Evolutionary conservation across 1,284 basidiomycete species (phyloP).

Genomic region (Taiwanofungus camphoratus): DNA sequence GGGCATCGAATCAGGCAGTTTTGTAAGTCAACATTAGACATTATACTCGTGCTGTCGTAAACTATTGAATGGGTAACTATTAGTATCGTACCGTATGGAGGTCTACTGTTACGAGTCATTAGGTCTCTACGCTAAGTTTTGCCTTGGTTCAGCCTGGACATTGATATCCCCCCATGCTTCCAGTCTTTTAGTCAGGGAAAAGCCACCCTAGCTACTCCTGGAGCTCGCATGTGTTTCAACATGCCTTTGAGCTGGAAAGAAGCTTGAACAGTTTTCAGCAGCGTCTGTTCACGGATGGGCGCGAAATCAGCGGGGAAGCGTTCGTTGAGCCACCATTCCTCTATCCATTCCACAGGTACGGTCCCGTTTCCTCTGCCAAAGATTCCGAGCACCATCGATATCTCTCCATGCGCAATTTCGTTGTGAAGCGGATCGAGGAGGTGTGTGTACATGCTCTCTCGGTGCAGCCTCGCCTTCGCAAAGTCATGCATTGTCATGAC

Average conservation of each 20-base stretch:
- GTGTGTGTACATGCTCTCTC: conserved; percentile 16
- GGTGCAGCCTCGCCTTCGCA: conserved; percentile 20
- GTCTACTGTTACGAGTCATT: too few species aligned
- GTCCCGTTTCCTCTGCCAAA: conserved; percentile 13
- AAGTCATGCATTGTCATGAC: conserved; percentile 24
- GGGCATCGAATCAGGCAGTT: too few species aligned
- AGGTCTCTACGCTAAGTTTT: too few species aligned
- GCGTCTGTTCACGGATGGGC: conserved; percentile 8
- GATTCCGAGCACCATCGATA: conserved; percentile 25
- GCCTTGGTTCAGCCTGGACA: too few species aligned
- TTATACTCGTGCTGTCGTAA: too few species aligned
- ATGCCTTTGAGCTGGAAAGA: conserved; percentile 2
- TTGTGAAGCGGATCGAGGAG: conserved; percentile 24
- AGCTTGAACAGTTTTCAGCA: conserved; percentile 4
- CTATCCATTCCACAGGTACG: conserved; percentile 4
- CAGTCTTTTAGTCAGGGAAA: too few species aligned
- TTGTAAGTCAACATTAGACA: too few species aligned
- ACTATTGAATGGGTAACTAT: too few species aligned
- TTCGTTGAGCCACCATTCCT: conserved; percentile 11
- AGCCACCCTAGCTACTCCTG: too few species aligned
- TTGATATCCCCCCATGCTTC: too few species aligned
- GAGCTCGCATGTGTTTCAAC: neutral
- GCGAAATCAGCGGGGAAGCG: conserved; percentile 7
- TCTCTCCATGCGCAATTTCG: conserved; percentile 30
- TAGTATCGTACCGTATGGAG: too few species aligned